Conservation (phyloP, 75 land plant species). For the Sequoiadendron giganteum region DNA sequence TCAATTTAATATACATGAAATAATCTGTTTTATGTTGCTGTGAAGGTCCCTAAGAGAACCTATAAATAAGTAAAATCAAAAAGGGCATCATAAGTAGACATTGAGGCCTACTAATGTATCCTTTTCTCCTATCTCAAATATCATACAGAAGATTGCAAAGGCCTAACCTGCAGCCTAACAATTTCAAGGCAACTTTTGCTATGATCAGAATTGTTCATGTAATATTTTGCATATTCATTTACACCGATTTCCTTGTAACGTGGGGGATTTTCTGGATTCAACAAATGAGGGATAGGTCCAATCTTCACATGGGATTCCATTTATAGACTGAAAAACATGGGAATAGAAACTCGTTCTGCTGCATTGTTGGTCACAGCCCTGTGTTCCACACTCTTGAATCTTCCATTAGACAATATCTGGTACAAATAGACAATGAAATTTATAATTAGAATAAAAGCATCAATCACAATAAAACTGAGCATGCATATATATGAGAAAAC, state of each 20-base stretch:
- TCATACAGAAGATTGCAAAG: too few relatives aligned
- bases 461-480: neutral
- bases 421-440: neutral
- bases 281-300: neutral
- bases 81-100: neutral
- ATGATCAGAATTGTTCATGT: neutral
- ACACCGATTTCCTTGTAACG: neutral
- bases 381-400: slow-evolving; percentile 30
- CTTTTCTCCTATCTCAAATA: too few relatives aligned
- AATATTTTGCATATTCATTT: neutral
- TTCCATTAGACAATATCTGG: slow-evolving; percentile 22
- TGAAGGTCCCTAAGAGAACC: too few relatives aligned
- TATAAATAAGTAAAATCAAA: too few relatives aligned
- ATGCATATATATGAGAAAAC: neutral
- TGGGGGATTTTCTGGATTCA: neutral
- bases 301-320: neutral
- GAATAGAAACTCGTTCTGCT: slow-evolving; percentile 20
- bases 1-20: too few relatives aligned
- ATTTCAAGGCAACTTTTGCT: neutral
- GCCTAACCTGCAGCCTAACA: neutral
- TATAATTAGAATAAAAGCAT: neutral
- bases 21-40: too few relatives aligned
- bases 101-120: neutral
- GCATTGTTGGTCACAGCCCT: slow-evolving; percentile 25
- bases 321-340: neutral